Evolutionary conservation across 805 yeast species (phyloP), one percentile per base, ranked within the genome.

Genomic region (Ogataea saltuana): DNA sequence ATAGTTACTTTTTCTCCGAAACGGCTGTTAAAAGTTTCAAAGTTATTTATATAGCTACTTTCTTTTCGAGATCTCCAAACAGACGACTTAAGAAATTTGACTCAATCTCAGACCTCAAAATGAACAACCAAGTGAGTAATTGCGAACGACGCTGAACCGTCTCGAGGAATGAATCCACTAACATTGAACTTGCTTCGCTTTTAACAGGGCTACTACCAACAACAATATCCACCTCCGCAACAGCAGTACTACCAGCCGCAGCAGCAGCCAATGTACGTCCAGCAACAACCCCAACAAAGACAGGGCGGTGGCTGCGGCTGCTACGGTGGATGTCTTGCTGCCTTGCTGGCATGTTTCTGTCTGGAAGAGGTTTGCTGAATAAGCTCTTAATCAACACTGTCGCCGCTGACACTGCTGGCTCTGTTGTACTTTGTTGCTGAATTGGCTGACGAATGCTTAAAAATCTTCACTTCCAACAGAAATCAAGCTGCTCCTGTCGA

Each of bases 211-310:
- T 53, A 53, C 34, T 51, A 55, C 45, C 55, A 53, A 36, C 59
- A 51, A 42, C 33, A 28, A 26, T 36, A 36, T 15, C 39, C 32
- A 11, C 39, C 39, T 19, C 52, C 47, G 6, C 51, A 37, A 33
- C 50, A 44, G 25, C 49, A 46, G 6, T 50, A 49, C 44, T 55
- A 55, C 50, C 53, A 48, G 30, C 53, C 47, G 18, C 56, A 53
- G 32, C 57, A 43, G 20, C 59, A 51, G 36, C 56, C 59, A 28
- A 48, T 55, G 44, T 55, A 55, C 34, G 53, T 50, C 4, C 58
- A 53, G 27, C 59, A 55, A 33, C 57, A 47, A 28, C 55, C 48
- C 4, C 56, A 49, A 15, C 46, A 38, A 15, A 27, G 39, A 25
- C 30, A 38, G 6, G 44, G 35, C 15, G 44, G 49, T 17, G 55